These are phyloP conservation scores for Anacardium occidentale DNA, from an alignment of 345 rosid species.

Conservation along the genomic window DNA sequence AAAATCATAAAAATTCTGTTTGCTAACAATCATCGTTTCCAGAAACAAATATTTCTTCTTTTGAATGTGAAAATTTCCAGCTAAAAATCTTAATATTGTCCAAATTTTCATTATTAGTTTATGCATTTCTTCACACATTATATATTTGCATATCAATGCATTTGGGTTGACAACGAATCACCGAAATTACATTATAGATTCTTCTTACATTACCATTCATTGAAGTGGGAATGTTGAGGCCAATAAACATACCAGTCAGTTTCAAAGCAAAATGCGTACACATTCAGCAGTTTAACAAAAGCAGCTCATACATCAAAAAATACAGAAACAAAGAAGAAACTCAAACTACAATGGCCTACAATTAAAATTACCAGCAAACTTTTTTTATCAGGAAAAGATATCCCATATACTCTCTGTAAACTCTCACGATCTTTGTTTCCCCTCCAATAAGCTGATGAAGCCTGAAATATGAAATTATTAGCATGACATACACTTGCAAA, in stretches of 20 bases:
- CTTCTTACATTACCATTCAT: not conserved
- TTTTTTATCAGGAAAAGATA: constrained; percentile 91
- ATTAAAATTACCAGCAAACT: constrained; percentile 61
- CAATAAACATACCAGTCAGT: not conserved
- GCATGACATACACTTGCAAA: constrained; percentile 16
- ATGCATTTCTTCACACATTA: not conserved
- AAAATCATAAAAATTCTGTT: not conserved
- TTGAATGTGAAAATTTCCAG: not conserved
- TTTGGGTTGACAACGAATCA: not conserved
- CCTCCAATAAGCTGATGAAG: constrained; percentile 99
- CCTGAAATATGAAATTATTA: constrained; percentile 44
- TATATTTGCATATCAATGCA: not conserved
- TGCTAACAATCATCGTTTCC: not conserved
- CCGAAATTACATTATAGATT: not conserved
- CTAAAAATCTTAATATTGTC: not conserved
- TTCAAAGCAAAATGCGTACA: constrained; percentile 4
- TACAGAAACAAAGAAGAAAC: not conserved
- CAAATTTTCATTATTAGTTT: not conserved
- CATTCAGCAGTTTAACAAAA: constrained; percentile 1
- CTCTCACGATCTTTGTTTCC: constrained; percentile 88
- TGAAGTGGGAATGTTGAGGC: not conserved
- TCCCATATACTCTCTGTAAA: constrained; percentile 96
- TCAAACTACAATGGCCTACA: constrained; percentile 4
- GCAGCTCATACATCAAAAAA: not conserved
- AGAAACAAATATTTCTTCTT: not conserved